Evolutionary conservation across 164 flowering plant species (phyloP).

Genomic region (Stephania cephalantha): DNA sequence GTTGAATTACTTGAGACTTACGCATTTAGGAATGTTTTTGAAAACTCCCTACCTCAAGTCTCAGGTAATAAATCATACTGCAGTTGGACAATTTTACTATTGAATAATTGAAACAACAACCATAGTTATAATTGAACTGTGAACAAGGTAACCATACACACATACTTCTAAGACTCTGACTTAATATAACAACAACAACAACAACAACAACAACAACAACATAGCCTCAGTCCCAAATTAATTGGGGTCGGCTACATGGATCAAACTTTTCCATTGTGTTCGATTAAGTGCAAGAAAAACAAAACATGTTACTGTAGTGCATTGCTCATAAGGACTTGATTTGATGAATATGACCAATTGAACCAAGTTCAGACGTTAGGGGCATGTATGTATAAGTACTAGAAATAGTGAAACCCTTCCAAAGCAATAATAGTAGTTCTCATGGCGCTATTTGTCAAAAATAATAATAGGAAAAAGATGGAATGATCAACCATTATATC

Average conservation of each 20-base stretch:
- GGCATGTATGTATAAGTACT: neutral
- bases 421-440: neutral
- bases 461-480: neutral
- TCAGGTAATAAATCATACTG: no score
- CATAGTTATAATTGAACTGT: neutral
- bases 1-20: no score
- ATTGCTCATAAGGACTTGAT: neutral
- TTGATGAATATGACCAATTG: neutral
- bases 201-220: no score
- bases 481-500: neutral
- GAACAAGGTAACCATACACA: neutral
- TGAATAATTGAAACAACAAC: neutral
- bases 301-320: neutral
- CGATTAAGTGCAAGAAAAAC: no score
- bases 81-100: neutral
- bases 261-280: no score
- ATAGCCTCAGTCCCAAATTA: no score
- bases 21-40: no score
- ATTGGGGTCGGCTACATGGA: no score
- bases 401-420: neutral
- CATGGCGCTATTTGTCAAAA: neutral
- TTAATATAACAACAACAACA: neutral
- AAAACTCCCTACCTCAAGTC: no score
- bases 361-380: neutral
- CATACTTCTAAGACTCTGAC: neutral